Evolutionary conservation across 2,329 filamentous ascomycete genomes (phyloP), one percentile per base, ranked within the genome.

Genomic region (Colletotrichum truncatum): DNA sequence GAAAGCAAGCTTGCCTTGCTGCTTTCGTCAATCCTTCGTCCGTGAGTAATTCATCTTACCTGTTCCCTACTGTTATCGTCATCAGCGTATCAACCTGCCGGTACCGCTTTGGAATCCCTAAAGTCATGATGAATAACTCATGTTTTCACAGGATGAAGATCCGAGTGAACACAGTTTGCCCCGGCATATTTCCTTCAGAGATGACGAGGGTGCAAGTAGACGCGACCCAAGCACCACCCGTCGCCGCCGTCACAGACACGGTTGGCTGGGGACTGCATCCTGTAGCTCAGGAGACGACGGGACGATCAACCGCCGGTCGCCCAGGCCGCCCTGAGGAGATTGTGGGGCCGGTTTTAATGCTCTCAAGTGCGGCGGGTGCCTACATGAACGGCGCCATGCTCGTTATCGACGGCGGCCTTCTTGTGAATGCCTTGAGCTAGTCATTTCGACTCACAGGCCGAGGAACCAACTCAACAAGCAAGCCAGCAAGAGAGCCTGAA

Each of bases 341-440:
- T 11, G 71, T 73, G 8, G 72, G 67, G 0, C 71, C 71, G 3
- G 69, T 70, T 4, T 23, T 74, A 18, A 36, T 73, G 61, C 64
- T 74, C 43, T 69, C 69, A 3, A 71, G 69, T 48, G 43, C 70
- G 6, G 71, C 66, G 9, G 72, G 71, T 34, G 71, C 63, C 4
- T 73, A 73, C 54, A 74, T 73, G 68, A 74, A 73, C 56, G 64
- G 64, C 48, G 72, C 70, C 2, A 57, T 68, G 11, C 58, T 74
- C 36, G 71, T 70, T 3, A 68, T 74, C 9, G 72, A 74, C 26
- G 72, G 72, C 3, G 72, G 72, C 4, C 60, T 54, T 41, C 51
- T 54, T 23, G 51, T 54, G 14, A 54, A 54, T 16, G 51, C 36
- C 25, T 41, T 54, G n/a, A 41, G 51, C 51, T 54, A 30, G 21